phyloP scores from a whole-genome alignment of 306 rosid genomes.

The Hippophae tibetana region DNA sequence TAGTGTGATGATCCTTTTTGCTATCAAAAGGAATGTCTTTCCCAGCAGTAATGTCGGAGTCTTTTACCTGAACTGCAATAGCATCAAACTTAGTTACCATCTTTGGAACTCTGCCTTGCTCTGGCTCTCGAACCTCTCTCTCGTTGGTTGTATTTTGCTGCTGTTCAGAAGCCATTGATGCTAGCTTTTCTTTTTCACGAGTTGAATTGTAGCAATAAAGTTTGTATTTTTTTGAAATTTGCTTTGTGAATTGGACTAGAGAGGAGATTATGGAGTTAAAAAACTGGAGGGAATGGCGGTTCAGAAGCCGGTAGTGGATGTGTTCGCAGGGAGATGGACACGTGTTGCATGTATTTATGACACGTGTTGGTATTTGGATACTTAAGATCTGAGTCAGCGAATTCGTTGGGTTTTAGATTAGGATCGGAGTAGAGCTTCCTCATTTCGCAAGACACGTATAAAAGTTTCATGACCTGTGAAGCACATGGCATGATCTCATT shows the following conservation, averaged over 20 bases:
- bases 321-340: constrained; percentile 41
- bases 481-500: no score
- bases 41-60: not conserved
- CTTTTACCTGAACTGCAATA: constrained; percentile 25
- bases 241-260: constrained; percentile 1
- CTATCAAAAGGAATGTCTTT: no score
- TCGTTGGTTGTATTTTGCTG: constrained; percentile 23
- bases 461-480: no score
- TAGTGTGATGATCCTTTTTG: no score
- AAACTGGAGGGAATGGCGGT: constrained; percentile 23
- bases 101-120: constrained; percentile 44
- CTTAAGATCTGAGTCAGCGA: constrained; percentile 20
- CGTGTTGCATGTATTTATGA: constrained; percentile 20
- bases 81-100: constrained; percentile 49
- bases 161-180: constrained; percentile 52
- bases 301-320: constrained; percentile 19
- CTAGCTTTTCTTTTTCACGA: no score
- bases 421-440: not conserved
- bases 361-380: constrained; percentile 30
- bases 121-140: constrained; percentile 23
- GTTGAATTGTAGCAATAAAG: not conserved
- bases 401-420: not conserved
- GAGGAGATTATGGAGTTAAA: not conserved
- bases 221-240: not conserved
- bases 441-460: constrained; percentile 15